Percentiles rank a stretch among this genome's conserved stretches.
Conservation (phyloP, 2,329 filamentous ascomycete genomes). For the Botrytis squamosa region DNA sequence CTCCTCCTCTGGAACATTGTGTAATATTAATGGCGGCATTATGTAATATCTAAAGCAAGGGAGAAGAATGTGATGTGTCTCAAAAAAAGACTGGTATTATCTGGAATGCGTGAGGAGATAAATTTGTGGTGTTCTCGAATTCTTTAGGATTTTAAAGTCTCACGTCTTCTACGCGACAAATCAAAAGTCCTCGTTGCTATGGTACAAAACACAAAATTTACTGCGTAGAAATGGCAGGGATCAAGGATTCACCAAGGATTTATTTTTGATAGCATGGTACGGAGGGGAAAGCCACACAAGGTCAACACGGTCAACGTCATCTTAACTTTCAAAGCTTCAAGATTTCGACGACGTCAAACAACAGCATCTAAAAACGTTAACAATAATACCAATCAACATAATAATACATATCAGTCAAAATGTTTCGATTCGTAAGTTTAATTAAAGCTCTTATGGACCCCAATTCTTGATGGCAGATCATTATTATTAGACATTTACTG, state of each 20-base stretch:
- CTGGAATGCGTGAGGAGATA: slow-evolving; percentile 6
- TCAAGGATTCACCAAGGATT: slow-evolving; percentile 6
- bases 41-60: slow-evolving; percentile 23
- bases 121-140: neutral
- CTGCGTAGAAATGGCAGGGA: slow-evolving; percentile 2
- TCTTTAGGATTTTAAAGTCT: slow-evolving; percentile 1
- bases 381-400: slow-evolving; percentile 5
- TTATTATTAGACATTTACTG: slow-evolving; percentile 14
- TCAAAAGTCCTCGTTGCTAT: slow-evolving; percentile 2
- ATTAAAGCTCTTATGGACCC: neutral
- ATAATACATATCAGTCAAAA: slow-evolving; percentile 28
- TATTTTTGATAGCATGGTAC: neutral
- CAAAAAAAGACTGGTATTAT: neutral
- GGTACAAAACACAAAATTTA: slow-evolving; percentile 13
- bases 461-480: neutral
- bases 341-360: neutral
- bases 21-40: slow-evolving; percentile 65
- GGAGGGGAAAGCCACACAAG: slow-evolving; percentile 3
- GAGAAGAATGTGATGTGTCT: slow-evolving; percentile 20
- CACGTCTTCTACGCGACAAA: slow-evolving; percentile 22
- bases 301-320: slow-evolving; percentile 14
- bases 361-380: neutral
- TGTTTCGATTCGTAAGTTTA: slow-evolving; percentile 41
- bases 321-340: neutral
- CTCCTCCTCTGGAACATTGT: slow-evolving; percentile 68